phyloP scores from a whole-genome alignment of 140 eudicot species.

The Flaveria floridana region DNA sequence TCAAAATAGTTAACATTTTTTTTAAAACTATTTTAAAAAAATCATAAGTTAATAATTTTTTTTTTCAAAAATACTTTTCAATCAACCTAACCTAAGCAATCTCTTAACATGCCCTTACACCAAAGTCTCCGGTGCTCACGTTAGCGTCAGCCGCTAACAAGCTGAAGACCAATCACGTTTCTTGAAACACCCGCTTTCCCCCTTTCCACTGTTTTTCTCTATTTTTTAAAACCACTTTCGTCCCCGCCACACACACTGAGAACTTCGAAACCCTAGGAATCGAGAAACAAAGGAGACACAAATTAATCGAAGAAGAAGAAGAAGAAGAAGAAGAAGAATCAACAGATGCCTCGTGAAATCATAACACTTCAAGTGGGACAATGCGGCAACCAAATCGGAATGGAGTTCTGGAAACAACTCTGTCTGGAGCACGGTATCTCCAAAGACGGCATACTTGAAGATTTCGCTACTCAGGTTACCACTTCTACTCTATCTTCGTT shows the following conservation, averaged over 20 bases:
- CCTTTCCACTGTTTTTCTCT: constrained; percentile 15
- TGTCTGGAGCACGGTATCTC: constrained; percentile 96
- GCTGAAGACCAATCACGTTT: constrained; percentile 22
- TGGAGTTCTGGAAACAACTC: constrained; percentile 99
- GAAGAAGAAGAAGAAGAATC: not conserved
- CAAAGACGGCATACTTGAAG: constrained; percentile 96
- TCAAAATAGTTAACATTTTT: no score
- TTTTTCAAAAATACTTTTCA: no score
- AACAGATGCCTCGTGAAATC: constrained; percentile 81
- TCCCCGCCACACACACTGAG: constrained; percentile 32
- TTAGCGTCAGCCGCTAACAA: constrained; percentile 26
- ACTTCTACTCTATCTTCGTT: not conserved
- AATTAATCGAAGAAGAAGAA: not conserved
- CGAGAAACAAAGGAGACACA: not conserved
- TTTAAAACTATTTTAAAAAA: no score
- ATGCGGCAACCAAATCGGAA: constrained; percentile 98
- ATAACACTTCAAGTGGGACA: constrained; percentile 94
- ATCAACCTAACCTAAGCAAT: no score
- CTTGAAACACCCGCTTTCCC: not conserved
- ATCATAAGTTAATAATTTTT: no score
- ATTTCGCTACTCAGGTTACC: constrained; percentile 92
- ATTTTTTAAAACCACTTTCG: constrained; percentile 29
- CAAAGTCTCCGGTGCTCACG: constrained; percentile 10
- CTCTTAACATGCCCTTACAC: no score
- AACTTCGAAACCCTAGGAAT: constrained; percentile 34